A percentile compares a stretch with the other conserved stretches of the same genome.
Conservation (phyloP, 1,284 basidiomycete species). For the Cryptococcus sp. region DNA sequence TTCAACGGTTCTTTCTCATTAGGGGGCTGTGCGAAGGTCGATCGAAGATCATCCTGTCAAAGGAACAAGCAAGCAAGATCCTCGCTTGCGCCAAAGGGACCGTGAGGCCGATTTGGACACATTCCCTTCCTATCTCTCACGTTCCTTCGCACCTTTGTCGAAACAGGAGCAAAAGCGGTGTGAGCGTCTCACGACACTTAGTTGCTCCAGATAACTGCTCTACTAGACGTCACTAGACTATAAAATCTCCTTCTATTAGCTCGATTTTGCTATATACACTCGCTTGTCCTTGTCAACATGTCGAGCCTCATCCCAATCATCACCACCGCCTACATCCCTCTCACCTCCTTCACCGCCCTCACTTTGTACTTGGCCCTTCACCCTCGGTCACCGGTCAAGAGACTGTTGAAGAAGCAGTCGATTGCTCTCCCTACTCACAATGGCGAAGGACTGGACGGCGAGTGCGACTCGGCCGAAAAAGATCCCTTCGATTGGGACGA, state of each 20-base stretch:
- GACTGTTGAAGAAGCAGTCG: conserved; percentile 12
- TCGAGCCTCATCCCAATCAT: conserved; percentile 24
- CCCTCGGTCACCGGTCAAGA: conserved; percentile 33
- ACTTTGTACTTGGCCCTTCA: conserved; percentile 43
- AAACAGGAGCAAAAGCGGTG: too few relatives aligned
- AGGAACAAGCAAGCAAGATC: too few relatives aligned
- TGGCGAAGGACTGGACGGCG: conserved; percentile 35
- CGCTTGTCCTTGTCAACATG: conserved; percentile 18
- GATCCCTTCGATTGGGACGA: conserved; percentile 79
- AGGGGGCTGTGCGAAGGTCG: too few relatives aligned
- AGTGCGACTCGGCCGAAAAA: conserved; percentile 34
- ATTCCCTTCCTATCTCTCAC: neutral
- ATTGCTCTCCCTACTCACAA: conserved; percentile 37
- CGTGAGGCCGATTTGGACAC: neutral
- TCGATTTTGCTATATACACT: too few relatives aligned
- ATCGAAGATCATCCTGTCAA: too few relatives aligned
- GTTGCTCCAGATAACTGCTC: too few relatives aligned
- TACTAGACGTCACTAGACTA: too few relatives aligned
- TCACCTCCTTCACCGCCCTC: conserved; percentile 37
- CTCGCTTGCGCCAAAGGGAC: too few relatives aligned
- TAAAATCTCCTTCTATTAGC: too few relatives aligned
- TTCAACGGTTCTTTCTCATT: too few relatives aligned
- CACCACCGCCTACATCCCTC: conserved; percentile 39
- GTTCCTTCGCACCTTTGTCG: neutral
- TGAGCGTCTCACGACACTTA: too few relatives aligned